Conservation (phyloP, 2,329 filamentous ascomycete species). For the Fusarium haematococcum region DNA sequence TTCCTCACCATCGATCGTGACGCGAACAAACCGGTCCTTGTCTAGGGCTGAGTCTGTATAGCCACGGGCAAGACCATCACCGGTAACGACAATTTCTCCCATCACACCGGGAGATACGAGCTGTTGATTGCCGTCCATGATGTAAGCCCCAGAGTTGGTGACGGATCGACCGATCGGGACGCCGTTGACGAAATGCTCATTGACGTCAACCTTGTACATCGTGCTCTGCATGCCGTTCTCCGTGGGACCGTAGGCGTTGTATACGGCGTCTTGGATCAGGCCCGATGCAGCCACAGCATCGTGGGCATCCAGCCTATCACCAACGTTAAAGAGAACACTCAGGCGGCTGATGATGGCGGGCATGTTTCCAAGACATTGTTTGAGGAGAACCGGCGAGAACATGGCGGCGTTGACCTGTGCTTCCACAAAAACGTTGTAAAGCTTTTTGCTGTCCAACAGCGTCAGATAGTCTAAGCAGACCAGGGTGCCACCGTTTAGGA, state of each 20-base stretch:
- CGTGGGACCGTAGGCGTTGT: conserved; percentile 40
- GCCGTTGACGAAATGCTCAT: conserved; percentile 23
- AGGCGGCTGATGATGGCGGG: conserved; percentile 1
- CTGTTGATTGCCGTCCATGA: conserved; percentile 30
- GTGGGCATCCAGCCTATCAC: conserved; percentile 22
- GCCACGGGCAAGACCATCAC: conserved; percentile 18
- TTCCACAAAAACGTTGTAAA: conserved; percentile 8
- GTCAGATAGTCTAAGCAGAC: conserved; percentile 36
- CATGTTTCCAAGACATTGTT: conserved; percentile 21
- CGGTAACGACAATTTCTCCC: conserved; percentile 43
- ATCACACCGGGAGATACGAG: conserved; percentile 37
- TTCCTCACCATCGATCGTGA: neutral
- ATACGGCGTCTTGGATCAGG: neutral
- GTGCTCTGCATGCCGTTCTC: conserved; percentile 32
- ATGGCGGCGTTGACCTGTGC: conserved; percentile 12
- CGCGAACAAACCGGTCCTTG: conserved; percentile 24
- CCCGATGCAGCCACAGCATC: conserved; percentile 4
- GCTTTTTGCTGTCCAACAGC: conserved; percentile 12
- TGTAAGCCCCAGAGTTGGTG: conserved; percentile 35
- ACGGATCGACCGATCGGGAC: conserved; percentile 40
- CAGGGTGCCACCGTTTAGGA: conserved; percentile 37
- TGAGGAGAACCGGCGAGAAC: conserved; percentile 27
- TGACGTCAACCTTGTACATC: neutral
- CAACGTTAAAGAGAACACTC: conserved; percentile 20
- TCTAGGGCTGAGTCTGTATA: neutral